phyloP scores from a whole-genome alignment of 176 grass and related monocot species.

The Aechmea fasciata region DNA sequence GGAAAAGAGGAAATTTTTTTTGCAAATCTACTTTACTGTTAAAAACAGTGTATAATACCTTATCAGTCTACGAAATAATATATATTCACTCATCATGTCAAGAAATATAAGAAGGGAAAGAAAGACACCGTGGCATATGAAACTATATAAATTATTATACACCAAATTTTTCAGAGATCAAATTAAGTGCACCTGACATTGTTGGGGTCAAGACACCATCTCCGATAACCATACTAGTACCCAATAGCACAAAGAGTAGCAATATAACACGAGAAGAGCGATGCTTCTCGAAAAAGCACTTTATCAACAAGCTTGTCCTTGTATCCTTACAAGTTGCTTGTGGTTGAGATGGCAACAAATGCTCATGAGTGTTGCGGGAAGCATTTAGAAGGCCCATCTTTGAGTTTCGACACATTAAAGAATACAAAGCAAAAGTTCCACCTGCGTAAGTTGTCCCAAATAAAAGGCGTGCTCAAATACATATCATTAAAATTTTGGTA shows the following conservation, averaged over 20 bases:
- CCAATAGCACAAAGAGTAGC: conserved; percentile 69
- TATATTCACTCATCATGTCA: background rate
- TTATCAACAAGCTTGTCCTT: conserved; percentile 43
- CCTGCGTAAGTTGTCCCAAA: conserved; percentile 31
- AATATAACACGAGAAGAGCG: conserved; percentile 37
- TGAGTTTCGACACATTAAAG: conserved; percentile 62
- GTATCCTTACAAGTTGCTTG: conserved; percentile 31
- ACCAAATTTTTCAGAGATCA: background rate
- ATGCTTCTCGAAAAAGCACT: conserved; percentile 59
- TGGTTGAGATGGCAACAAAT: conserved; percentile 26
- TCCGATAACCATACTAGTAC: conserved; percentile 85
- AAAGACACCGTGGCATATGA: background rate
- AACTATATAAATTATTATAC: background rate
- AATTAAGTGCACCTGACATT: conserved; percentile 53
- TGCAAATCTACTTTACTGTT: no score
- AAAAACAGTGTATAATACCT: no score
- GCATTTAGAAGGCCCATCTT: conserved; percentile 65
- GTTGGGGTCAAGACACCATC: conserved; percentile 80
- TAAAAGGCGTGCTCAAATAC: background rate
- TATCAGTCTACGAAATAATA: no score
- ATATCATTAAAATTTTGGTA: background rate
- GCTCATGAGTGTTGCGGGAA: conserved; percentile 24
- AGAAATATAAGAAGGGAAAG: background rate
- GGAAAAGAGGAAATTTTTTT: background rate
- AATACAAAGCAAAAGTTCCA: conserved; percentile 88